These are phyloP conservation scores for Botryotinia globosa DNA, from an alignment of 2,329 filamentous ascomycete species.

Conservation along the genomic window DNA sequence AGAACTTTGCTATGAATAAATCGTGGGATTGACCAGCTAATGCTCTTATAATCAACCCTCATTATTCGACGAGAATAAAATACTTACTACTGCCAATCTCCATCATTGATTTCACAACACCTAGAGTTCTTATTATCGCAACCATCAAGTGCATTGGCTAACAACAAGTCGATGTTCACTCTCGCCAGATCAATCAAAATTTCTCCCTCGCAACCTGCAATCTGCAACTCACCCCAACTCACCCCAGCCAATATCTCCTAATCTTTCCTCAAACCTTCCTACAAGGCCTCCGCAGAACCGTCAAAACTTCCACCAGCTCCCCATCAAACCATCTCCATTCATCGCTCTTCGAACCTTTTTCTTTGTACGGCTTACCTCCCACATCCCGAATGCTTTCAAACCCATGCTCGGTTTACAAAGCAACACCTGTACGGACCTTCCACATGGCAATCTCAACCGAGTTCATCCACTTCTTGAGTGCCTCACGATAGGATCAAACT, in stretches of 20 bases:
- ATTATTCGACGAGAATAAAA: background rate
- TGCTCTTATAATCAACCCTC: background rate
- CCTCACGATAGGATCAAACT: too few species aligned
- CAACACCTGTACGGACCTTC: background rate
- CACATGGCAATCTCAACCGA: background rate
- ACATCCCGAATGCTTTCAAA: background rate
- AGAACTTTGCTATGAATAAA: background rate
- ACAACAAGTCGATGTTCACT: background rate
- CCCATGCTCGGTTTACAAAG: background rate
- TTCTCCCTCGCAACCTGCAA: background rate
- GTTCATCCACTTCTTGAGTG: background rate
- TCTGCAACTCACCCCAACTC: background rate
- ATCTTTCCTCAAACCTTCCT: background rate
- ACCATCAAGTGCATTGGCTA: background rate
- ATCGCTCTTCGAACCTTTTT: background rate
- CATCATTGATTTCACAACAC: background rate
- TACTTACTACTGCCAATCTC: background rate
- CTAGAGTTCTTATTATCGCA: background rate
- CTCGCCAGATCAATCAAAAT: background rate
- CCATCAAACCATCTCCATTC: background rate
- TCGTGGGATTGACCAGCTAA: background rate
- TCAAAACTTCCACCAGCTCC: background rate
- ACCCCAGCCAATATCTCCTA: background rate
- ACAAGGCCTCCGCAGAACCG: too few species aligned
- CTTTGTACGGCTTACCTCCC: background rate